A percentile compares a stretch with the other conserved stretches of the same genome.
Evolutionary conservation across 2,329 filamentous ascomycete genomes (phyloP).

Genomic region (Beauveria bassiana): DNA sequence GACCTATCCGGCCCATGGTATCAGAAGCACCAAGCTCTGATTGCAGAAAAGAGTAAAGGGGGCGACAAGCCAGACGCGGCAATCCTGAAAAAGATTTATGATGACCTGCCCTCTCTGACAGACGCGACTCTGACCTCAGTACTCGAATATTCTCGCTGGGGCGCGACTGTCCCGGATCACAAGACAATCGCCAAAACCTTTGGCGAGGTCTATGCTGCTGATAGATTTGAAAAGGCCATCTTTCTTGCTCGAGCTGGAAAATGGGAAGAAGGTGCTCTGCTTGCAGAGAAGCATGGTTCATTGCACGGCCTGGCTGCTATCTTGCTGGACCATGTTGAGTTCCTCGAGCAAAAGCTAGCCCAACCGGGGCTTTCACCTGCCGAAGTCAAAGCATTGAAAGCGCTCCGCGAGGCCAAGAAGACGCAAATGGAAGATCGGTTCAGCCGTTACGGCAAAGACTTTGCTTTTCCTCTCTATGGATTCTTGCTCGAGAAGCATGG

Average conservation of each 20-base stretch:
- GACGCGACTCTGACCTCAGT: constrained; percentile 48
- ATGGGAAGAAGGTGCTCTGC: constrained; percentile 49
- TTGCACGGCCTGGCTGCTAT: constrained; percentile 49
- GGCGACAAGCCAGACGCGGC: constrained; percentile 28
- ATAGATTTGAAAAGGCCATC: constrained; percentile 45
- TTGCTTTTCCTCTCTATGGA: constrained; percentile 72
- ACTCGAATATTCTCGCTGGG: constrained; percentile 46
- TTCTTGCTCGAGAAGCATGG: constrained; percentile 63
- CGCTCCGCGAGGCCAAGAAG: constrained; percentile 34
- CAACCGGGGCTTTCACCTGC: constrained; percentile 21
- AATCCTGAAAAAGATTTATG: constrained; percentile 38
- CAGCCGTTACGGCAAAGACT: constrained; percentile 55
- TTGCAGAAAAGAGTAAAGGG: constrained; percentile 24
- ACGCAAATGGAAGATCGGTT: constrained; percentile 48
- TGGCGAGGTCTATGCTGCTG: constrained; percentile 38
- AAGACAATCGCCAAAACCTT: constrained; percentile 38
- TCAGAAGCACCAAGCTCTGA: constrained; percentile 33
- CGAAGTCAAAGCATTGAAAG: constrained; percentile 23
- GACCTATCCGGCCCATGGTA: constrained; percentile 52
- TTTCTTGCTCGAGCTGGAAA: constrained; percentile 46
- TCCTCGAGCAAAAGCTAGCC: constrained; percentile 22
- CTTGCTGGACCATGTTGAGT: constrained; percentile 44
- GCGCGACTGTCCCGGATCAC: constrained; percentile 35
- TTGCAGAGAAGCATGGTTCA: constrained; percentile 51
- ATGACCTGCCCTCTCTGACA: constrained; percentile 42